A percentile compares a stretch with the other conserved stretches of the same genome.
These are phyloP conservation scores for Thymus quinquecostatus DNA, from an alignment of 257 asterid species.

Conservation along the genomic window DNA sequence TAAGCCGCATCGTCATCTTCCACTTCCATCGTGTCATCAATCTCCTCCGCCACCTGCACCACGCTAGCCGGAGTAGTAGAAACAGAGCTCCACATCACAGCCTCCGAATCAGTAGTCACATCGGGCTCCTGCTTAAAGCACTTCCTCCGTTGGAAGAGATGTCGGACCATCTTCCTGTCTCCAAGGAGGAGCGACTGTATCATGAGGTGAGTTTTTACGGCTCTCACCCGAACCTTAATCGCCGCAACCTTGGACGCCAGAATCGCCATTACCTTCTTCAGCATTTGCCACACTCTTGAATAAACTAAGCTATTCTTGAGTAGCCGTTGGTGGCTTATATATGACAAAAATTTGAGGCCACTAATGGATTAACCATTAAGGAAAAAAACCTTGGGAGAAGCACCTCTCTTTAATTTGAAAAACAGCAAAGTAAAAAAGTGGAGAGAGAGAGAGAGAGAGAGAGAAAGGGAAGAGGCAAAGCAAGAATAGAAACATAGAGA, in stretches of 20 bases:
- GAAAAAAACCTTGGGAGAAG: constrained; percentile 14
- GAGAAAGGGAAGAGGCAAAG: neutral
- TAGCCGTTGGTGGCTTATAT: neutral
- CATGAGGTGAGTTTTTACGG: constrained; percentile 40
- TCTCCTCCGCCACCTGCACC: constrained; percentile 17
- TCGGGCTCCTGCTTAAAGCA: neutral
- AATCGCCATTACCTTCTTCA: constrained; percentile 40
- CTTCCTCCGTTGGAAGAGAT: constrained; percentile 28
- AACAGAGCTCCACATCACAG: constrained; percentile 11
- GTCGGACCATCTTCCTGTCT: constrained; percentile 37
- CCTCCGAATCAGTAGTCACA: constrained; percentile 1
- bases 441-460: constrained; percentile 25
- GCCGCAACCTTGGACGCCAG: constrained; percentile 34
- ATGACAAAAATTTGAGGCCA: neutral
- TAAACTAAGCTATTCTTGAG: neutral
- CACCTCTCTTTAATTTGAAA: neutral
- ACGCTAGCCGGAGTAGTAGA: constrained; percentile 23
- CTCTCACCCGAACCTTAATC: constrained; percentile 34
- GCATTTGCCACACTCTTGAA: constrained; percentile 16
- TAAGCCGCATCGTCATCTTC: constrained; percentile 1
- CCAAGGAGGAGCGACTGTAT: constrained; percentile 37
- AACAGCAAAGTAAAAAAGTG: constrained; percentile 35
- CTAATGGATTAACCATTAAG: constrained; percentile 35
- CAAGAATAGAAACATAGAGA: neutral
- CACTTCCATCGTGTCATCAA: neutral